phyloP scores from a whole-genome alignment of 805 yeast species.

The Tetrapisispora fleetii region DNA sequence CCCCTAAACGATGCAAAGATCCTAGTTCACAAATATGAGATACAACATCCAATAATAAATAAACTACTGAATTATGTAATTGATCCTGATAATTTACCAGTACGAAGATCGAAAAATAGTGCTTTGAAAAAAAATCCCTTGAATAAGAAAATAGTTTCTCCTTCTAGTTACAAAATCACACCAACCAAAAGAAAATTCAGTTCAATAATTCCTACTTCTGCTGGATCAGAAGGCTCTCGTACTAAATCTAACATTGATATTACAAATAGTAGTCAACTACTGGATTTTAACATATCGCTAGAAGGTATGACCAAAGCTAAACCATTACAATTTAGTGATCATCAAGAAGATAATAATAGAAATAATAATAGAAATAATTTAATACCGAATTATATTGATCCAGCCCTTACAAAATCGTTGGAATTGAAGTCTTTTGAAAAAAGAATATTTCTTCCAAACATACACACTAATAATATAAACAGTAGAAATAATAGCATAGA shows the following conservation, averaged over 20 bases:
- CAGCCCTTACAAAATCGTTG: neutral
- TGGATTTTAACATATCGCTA: neutral
- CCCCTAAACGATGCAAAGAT: constrained; percentile 57
- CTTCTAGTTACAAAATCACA: constrained; percentile 27
- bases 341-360: constrained; percentile 12
- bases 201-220: neutral
- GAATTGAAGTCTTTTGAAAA: neutral
- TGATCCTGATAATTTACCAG: constrained; percentile 36
- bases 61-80: constrained; percentile 45
- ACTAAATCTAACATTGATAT: neutral
- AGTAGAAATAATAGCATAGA: neutral
- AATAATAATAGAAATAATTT: neutral
- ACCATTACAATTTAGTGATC: constrained; percentile 24
- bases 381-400: neutral
- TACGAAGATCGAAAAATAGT: constrained; percentile 31
- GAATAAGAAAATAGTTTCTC: constrained; percentile 23
- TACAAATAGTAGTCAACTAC: neutral
- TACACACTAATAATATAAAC: too few species aligned
- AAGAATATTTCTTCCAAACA: neutral
- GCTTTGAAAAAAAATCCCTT: constrained; percentile 23
- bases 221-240: neutral
- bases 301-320: constrained; percentile 11
- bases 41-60: constrained; percentile 39
- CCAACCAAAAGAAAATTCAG: constrained; percentile 18
- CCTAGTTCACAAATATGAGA: constrained; percentile 43